Conservation (phyloP, 306 rosid species). For the Prunus mume region DNA sequence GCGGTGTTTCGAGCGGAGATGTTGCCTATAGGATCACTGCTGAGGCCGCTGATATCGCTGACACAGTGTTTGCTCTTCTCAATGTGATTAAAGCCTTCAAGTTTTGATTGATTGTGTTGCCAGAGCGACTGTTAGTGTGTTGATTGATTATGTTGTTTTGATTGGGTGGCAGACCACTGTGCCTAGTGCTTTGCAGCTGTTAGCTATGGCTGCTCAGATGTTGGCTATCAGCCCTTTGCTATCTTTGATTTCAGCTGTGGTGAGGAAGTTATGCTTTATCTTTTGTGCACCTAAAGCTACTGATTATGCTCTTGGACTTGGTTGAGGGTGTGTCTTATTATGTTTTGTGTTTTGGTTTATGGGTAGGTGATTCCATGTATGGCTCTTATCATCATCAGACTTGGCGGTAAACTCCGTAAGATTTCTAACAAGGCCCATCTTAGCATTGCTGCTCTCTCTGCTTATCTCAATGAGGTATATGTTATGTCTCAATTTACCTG, state of each 20-base stretch:
- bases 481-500: neutral
- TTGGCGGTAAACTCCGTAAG: conserved; percentile 64
- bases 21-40: conserved; percentile 76
- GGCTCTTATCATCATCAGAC: conserved; percentile 55
- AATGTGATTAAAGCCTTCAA: conserved; percentile 51
- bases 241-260: conserved; percentile 67
- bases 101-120: neutral
- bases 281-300: neutral
- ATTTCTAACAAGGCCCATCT: conserved; percentile 65
- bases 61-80: conserved; percentile 60
- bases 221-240: conserved; percentile 67
- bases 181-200: conserved; percentile 73
- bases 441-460: conserved; percentile 75
- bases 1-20: conserved; percentile 58
- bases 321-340: conserved; percentile 15
- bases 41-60: conserved; percentile 77
- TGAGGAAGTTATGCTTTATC: conserved; percentile 38
- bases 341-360: conserved; percentile 12
- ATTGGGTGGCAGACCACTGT: conserved; percentile 60
- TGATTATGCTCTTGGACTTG: conserved; percentile 6
- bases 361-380: conserved; percentile 72
- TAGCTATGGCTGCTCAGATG: conserved; percentile 78
- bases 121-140: neutral
- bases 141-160: neutral
- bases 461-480: conserved; percentile 80